phyloP scores from a whole-genome alignment of 1,284 basidiomycete genomes.

The Clitocybe nebularis region DNA sequence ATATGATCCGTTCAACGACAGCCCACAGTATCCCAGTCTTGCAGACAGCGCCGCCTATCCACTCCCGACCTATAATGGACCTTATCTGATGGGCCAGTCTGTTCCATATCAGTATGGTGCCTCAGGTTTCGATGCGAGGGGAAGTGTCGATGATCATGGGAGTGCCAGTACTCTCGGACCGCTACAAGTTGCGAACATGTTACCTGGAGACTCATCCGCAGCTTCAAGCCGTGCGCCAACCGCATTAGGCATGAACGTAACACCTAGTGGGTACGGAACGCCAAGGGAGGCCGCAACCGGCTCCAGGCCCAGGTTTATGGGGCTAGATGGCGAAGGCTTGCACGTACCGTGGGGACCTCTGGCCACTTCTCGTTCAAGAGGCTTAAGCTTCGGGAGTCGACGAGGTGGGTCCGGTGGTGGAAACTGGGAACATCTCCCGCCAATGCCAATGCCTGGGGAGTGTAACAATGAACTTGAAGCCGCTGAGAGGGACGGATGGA shows the following conservation, averaged over 20 bases:
- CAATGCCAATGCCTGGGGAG: slow-evolving; percentile 18
- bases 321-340: slow-evolving; percentile 19
- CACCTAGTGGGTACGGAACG: slow-evolving; percentile 14
- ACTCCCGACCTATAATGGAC: slow-evolving; percentile 15
- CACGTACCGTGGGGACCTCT: slow-evolving; percentile 18
- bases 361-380: neutral
- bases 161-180: slow-evolving; percentile 18
- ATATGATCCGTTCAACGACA: slow-evolving; percentile 7
- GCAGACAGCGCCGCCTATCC: slow-evolving; percentile 19
- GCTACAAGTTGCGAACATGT: slow-evolving; percentile 22
- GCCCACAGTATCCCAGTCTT: slow-evolving; percentile 8
- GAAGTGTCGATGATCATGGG: slow-evolving; percentile 13
- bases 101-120: slow-evolving; percentile 4
- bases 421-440: slow-evolving; percentile 17
- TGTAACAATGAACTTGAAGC: neutral
- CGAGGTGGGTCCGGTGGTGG: slow-evolving; percentile 3
- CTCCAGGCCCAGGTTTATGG: slow-evolving; percentile 20
- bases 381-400: neutral
- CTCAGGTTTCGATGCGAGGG: slow-evolving; percentile 5
- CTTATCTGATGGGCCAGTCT: slow-evolving; percentile 8
- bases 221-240: slow-evolving; percentile 16
- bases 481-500: slow-evolving; percentile 25
- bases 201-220: slow-evolving; percentile 20
- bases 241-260: slow-evolving; percentile 8
- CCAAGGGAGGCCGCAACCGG: slow-evolving; percentile 17